Evolutionary conservation across 2,329 filamentous ascomycete genomes (phyloP).

Genomic region (Purpureocillium lavendulum): DNA sequence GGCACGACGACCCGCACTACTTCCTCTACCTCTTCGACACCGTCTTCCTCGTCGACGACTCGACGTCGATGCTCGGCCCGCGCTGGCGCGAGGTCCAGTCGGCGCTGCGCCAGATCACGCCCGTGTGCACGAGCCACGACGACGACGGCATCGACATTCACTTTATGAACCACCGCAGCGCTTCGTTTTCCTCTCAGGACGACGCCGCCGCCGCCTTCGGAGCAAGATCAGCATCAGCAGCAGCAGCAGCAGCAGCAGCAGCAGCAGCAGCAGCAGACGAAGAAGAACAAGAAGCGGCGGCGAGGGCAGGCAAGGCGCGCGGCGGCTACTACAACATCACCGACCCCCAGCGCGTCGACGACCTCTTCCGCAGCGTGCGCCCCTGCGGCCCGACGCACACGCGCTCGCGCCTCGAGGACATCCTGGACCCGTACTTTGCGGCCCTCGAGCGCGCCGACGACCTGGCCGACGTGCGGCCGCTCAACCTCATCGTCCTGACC

Average conservation of each 20-base stretch:
- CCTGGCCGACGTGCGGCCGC: slow-evolving; percentile 52
- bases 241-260: no score
- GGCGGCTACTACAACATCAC: slow-evolving; percentile 59
- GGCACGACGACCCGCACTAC: slow-evolving; percentile 58
- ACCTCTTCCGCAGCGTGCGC: slow-evolving; percentile 60
- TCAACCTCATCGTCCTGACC: slow-evolving; percentile 91
- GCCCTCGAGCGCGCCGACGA: slow-evolving; percentile 29
- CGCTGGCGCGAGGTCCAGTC: slow-evolving; percentile 67
- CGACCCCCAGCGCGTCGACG: slow-evolving; percentile 45
- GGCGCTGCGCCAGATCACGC: slow-evolving; percentile 66
- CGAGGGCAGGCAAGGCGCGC: slow-evolving; percentile 23
- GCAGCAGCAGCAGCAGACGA: no score
- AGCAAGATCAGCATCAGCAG: no score
- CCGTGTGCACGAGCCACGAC: slow-evolving; percentile 74
- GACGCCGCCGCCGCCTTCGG: no score
- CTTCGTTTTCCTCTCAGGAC: no score
- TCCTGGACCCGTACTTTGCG: slow-evolving; percentile 64
- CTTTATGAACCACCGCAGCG: slow-evolving; percentile 74
- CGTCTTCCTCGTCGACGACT: slow-evolving; percentile 85
- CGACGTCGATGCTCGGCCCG: slow-evolving; percentile 72
- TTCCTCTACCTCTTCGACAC: slow-evolving; percentile 81
- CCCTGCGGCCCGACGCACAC: slow-evolving; percentile 68
- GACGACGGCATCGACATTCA: slow-evolving; percentile 81
- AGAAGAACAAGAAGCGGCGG: no score
- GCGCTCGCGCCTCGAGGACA: slow-evolving; percentile 59